Conservation (phyloP, 805 yeast species). For the Suhomyces canberraensis region DNA sequence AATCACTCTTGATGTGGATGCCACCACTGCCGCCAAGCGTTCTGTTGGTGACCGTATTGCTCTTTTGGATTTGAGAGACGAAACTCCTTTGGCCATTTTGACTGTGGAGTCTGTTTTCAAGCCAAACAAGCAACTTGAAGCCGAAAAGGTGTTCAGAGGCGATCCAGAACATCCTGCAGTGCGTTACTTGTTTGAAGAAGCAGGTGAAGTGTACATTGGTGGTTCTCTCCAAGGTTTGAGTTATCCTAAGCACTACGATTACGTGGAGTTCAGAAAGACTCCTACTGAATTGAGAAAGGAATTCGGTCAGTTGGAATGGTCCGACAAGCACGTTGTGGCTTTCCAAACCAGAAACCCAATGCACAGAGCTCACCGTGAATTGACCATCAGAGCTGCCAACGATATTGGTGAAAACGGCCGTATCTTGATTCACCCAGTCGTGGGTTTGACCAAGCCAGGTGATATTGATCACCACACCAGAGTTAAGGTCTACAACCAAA, state of each 20-base stretch:
- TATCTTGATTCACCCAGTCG: slow-evolving; percentile 92
- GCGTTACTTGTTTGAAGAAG: slow-evolving; percentile 63
- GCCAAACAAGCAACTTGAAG: slow-evolving; percentile 80
- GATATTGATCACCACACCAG: slow-evolving; percentile 97
- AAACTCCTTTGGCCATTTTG: slow-evolving; percentile 73
- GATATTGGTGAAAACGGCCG: slow-evolving; percentile 74
- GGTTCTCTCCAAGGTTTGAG: slow-evolving; percentile 82
- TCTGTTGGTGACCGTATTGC: slow-evolving; percentile 61
- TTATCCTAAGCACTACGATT: slow-evolving; percentile 87
- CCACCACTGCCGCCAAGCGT: slow-evolving; percentile 43
- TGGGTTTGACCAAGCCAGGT: slow-evolving; percentile 95
- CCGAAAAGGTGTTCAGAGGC: slow-evolving; percentile 86
- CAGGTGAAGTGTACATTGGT: slow-evolving; percentile 85
- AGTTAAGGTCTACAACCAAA: slow-evolving; percentile 90
- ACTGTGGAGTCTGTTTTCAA: slow-evolving; percentile 74
- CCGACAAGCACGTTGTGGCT: slow-evolving; percentile 72
- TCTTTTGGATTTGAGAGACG: slow-evolving; percentile 79
- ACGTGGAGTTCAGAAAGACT: slow-evolving; percentile 80
- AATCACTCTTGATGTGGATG: slow-evolving; percentile 76
- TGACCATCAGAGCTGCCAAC: slow-evolving; percentile 95
- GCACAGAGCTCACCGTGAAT: slow-evolving; percentile 97
- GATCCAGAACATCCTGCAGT: slow-evolving; percentile 97
- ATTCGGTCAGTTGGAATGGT: slow-evolving; percentile 79
- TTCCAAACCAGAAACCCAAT: slow-evolving; percentile 98
- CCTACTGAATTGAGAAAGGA: slow-evolving; percentile 88